phyloP scores from a whole-genome alignment of 345 rosid genomes.

The Dipteronia dyeriana region DNA sequence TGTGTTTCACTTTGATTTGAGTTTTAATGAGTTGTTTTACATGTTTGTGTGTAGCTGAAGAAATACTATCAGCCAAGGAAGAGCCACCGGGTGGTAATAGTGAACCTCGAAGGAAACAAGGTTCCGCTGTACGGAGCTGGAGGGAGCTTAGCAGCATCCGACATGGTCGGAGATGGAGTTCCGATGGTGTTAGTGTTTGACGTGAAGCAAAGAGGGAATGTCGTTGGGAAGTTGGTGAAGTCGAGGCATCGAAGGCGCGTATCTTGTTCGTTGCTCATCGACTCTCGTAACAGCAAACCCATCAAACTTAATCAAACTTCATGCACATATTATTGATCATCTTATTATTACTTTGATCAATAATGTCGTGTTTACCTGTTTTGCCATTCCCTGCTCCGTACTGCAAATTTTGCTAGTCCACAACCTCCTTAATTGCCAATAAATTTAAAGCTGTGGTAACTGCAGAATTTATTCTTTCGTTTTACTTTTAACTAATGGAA shows the following conservation, averaged over 20 bases:
- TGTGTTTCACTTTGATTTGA: not conserved
- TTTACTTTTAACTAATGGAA: not conserved
- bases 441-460: not conserved
- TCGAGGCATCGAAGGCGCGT: slow-evolving; percentile 52
- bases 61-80: slow-evolving; percentile 79
- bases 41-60: slow-evolving; percentile 48
- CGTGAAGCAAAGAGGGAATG: slow-evolving; percentile 61
- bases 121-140: slow-evolving; percentile 88
- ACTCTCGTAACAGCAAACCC: slow-evolving; percentile 50
- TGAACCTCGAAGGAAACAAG: slow-evolving; percentile 48
- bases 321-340: slow-evolving; percentile 36
- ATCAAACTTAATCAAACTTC: slow-evolving; percentile 45
- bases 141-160: slow-evolving; percentile 42
- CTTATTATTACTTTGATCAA: not conserved
- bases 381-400: too few species aligned
- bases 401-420: not conserved
- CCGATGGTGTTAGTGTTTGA: slow-evolving; percentile 65
- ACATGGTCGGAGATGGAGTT: slow-evolving; percentile 40
- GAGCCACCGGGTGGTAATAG: slow-evolving; percentile 52
- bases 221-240: slow-evolving; percentile 75
- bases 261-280: slow-evolving; percentile 57
- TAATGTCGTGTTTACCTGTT: not conserved
- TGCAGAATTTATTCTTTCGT: too few species aligned
- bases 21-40: not conserved
- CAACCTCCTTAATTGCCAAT: not conserved